Evolutionary conservation across 1,284 basidiomycete species (phyloP).

Genomic region (Ustilago nuda): DNA sequence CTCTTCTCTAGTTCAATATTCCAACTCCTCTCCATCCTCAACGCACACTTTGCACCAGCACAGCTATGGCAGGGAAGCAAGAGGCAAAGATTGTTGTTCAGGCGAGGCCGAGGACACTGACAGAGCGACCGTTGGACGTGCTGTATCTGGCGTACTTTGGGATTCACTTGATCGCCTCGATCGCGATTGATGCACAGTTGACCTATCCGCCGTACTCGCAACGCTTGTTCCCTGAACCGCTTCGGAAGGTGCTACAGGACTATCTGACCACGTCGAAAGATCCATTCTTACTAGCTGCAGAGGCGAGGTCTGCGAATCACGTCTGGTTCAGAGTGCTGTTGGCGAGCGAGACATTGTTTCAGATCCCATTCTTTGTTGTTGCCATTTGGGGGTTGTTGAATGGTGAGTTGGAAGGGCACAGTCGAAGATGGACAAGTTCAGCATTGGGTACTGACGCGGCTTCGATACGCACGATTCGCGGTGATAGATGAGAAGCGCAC

Average conservation of each 20-base stretch:
- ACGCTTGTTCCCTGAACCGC: conserved; percentile 33
- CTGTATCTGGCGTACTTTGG: conserved; percentile 53
- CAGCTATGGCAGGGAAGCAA: conserved; percentile 2
- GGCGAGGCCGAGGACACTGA: conserved; percentile 6
- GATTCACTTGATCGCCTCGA: conserved; percentile 50
- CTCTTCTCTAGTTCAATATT: not conserved
- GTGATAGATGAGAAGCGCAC: conserved; percentile 48
- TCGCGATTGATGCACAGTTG: conserved; percentile 52
- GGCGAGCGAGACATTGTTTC: conserved; percentile 47
- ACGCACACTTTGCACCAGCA: not conserved
- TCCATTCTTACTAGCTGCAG: conserved; percentile 44
- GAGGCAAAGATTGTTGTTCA: not conserved
- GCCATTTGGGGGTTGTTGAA: conserved; percentile 38
- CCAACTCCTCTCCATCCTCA: not conserved
- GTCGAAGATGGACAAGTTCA: not conserved
- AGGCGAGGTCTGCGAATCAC: conserved; percentile 19
- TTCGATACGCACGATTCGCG: not conserved
- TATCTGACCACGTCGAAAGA: conserved; percentile 47
- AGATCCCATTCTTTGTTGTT: conserved; percentile 52
- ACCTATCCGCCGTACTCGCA: conserved; percentile 49
- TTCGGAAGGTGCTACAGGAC: conserved; percentile 39
- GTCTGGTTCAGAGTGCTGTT: conserved; percentile 55
- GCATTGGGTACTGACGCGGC: not conserved
- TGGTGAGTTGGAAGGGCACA: conserved; percentile 31
- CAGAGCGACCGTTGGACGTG: conserved; percentile 35